phyloP scores from a whole-genome alignment of 2,329 filamentous ascomycete genomes.

The Talaromyces albobiverticillius region DNA sequence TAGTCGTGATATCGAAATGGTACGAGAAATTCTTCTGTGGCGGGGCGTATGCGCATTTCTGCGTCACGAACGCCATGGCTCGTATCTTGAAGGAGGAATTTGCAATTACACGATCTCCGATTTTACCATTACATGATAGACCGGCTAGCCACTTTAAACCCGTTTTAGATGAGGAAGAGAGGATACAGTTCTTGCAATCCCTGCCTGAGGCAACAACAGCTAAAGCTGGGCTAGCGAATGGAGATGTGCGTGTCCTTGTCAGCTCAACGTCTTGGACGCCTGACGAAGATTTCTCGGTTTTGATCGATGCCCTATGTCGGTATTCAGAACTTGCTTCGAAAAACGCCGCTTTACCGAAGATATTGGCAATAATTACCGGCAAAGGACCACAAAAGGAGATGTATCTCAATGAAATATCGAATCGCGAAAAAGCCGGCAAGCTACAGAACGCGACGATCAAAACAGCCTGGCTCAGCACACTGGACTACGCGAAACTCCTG shows the following conservation, averaged over 20 bases:
- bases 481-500: constrained; percentile 81
- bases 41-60: constrained; percentile 70
- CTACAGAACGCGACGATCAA: constrained; percentile 69
- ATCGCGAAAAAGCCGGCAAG: constrained; percentile 59
- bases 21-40: constrained; percentile 75
- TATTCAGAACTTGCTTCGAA: constrained; percentile 61
- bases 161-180: constrained; percentile 48
- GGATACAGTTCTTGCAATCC: constrained; percentile 60
- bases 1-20: constrained; percentile 72
- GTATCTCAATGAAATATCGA: constrained; percentile 66
- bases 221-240: constrained; percentile 57
- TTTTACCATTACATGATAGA: constrained; percentile 78
- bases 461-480: constrained; percentile 80
- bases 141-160: constrained; percentile 81
- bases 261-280: constrained; percentile 97
- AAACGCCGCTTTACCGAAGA: constrained; percentile 53
- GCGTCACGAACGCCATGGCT: constrained; percentile 87
- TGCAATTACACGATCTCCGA: constrained; percentile 56
- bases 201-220: constrained; percentile 64
- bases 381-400: constrained; percentile 80
- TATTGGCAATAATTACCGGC: constrained; percentile 91
- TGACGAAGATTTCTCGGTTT: constrained; percentile 88
- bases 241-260: constrained; percentile 68
- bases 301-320: constrained; percentile 74
- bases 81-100: constrained; percentile 68